These are phyloP conservation scores for Tuber magnatum DNA, from an alignment of 495 filamentous ascomycete species.

Conservation along the genomic window DNA sequence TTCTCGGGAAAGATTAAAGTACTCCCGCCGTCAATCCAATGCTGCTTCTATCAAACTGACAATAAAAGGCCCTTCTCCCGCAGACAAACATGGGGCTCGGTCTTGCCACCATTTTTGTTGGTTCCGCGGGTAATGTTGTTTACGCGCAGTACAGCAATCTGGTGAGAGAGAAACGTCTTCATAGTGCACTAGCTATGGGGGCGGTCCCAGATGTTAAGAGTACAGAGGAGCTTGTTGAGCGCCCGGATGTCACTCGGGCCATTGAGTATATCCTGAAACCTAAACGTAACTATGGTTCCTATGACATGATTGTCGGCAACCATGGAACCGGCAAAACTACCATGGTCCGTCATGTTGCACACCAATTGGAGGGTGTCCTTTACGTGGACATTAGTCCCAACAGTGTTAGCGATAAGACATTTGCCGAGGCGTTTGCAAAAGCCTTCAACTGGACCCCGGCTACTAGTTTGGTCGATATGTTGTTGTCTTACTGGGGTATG, in stretches of 20 bases:
- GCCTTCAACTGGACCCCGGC: too few relatives aligned
- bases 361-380: background rate
- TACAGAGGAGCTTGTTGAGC: background rate
- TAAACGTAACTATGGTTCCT: background rate
- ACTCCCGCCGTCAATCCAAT: background rate
- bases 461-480: too few relatives aligned
- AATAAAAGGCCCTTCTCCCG: background rate
- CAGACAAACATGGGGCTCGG: background rate
- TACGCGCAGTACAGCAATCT: background rate
- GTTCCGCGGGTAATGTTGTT: background rate
- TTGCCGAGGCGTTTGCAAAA: too few relatives aligned
- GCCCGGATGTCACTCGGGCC: too few relatives aligned
- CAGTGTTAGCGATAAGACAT: background rate
- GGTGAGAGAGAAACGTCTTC: background rate
- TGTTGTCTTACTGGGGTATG: too few relatives aligned
- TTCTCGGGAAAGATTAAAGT: background rate
- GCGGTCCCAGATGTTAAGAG: background rate
- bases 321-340: slow-evolving; percentile 1
- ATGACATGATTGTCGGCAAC: background rate
- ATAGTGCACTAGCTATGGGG: background rate
- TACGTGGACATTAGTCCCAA: background rate
- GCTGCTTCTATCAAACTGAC: background rate
- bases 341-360: background rate
- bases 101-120: background rate
- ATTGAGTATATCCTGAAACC: background rate